Conservation (phyloP, 2,329 filamentous ascomycete species). For the Fusarium hainanense region DNA sequence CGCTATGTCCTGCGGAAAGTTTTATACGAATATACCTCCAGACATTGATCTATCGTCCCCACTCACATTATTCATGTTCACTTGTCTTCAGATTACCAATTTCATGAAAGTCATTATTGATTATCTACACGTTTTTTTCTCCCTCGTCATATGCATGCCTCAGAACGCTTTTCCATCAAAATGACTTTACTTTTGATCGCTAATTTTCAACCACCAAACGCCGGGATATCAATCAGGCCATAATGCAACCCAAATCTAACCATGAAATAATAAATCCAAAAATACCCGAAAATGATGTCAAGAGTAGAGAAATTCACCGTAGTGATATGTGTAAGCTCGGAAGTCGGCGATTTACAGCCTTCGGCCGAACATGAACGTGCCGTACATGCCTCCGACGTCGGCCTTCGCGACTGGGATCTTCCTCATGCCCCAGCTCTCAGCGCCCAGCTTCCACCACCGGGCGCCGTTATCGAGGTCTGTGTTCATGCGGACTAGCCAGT, state of each 20-base stretch:
- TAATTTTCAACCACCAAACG: slow-evolving; percentile 43
- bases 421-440: slow-evolving; percentile 85
- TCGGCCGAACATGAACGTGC: slow-evolving; percentile 73
- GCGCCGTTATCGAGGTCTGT: slow-evolving; percentile 58
- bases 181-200: slow-evolving; percentile 46
- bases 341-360: slow-evolving; percentile 58
- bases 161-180: slow-evolving; percentile 43
- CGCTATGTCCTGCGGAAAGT: neutral
- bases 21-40: neutral
- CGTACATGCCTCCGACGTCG: slow-evolving; percentile 95
- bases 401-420: slow-evolving; percentile 92
- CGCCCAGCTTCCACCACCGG: slow-evolving; percentile 85
- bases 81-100: neutral
- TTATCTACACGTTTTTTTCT: slow-evolving; percentile 39
- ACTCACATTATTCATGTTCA: neutral
- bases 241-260: slow-evolving; percentile 37
- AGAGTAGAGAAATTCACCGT: slow-evolving; percentile 44
- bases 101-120: slow-evolving; percentile 39
- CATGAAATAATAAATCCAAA: slow-evolving; percentile 7
- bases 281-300: slow-evolving; percentile 30
- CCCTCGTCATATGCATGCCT: slow-evolving; percentile 38
- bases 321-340: slow-evolving; percentile 49
- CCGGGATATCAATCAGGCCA: slow-evolving; percentile 45
- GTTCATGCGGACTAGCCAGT: slow-evolving; percentile 73
- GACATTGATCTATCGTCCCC: neutral